Percentiles rank a stretch among this genome's conserved stretches.
Conservation (phyloP, 495 filamentous ascomycete species). For the Delitschia confertaspora region DNA sequence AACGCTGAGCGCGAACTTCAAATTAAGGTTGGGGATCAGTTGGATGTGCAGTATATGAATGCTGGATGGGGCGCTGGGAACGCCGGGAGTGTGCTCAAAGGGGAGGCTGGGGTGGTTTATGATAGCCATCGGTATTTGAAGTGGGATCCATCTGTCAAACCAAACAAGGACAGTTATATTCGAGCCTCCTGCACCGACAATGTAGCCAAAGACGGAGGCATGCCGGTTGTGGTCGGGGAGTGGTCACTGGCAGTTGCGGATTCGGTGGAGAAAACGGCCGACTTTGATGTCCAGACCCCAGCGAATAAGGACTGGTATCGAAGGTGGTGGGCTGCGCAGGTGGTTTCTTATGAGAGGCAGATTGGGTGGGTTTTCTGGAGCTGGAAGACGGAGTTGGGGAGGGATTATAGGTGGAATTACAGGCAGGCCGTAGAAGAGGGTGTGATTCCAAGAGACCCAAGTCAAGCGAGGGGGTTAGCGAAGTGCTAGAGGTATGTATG, state of each 20-base stretch:
- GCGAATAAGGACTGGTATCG: slow-evolving; percentile 45
- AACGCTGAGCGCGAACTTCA: slow-evolving; percentile 36
- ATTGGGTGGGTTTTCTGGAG: slow-evolving; percentile 57
- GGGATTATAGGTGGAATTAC: slow-evolving; percentile 55
- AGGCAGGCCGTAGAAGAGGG: slow-evolving; percentile 42
- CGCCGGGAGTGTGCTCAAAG: slow-evolving; percentile 38
- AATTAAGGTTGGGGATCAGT: slow-evolving; percentile 34
- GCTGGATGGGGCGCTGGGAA: slow-evolving; percentile 45
- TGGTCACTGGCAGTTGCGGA: slow-evolving; percentile 46
- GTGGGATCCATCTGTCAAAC: slow-evolving; percentile 39
- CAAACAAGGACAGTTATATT: slow-evolving; percentile 42
- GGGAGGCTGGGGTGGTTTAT: slow-evolving; percentile 39
- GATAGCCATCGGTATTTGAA: slow-evolving; percentile 50
- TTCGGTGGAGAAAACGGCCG: slow-evolving; percentile 37
- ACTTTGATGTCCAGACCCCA: slow-evolving; percentile 36
- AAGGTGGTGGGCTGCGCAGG: slow-evolving; percentile 54
- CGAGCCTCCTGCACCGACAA: slow-evolving; percentile 42
- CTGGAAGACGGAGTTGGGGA: slow-evolving; percentile 49
- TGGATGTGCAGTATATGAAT: slow-evolving; percentile 53
- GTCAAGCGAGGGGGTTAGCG: slow-evolving; percentile 22
- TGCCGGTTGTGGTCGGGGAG: slow-evolving; percentile 48
- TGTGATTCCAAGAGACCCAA: slow-evolving; percentile 41
- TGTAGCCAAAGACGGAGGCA: slow-evolving; percentile 38
- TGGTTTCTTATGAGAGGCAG: slow-evolving; percentile 47
- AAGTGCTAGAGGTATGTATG: slow-evolving; percentile 12